These are phyloP conservation scores for Sporisorium reilianum DNA, from an alignment of 1,284 basidiomycete genomes.

Conservation along the genomic window DNA sequence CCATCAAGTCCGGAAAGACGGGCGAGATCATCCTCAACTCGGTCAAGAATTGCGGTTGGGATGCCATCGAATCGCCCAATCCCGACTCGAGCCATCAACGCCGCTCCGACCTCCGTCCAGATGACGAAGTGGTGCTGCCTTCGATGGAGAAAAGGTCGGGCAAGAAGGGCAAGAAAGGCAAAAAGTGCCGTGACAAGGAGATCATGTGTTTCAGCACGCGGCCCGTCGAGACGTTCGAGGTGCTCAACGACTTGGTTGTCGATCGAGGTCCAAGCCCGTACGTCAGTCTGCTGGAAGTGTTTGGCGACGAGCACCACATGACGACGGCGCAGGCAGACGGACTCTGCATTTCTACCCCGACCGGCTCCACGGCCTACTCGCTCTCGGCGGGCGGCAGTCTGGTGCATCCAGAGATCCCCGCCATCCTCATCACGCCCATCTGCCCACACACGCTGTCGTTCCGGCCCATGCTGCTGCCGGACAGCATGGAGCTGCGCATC, in stretches of 20 bases:
- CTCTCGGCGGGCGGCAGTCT: conserved; percentile 97
- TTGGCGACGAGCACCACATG: conserved; percentile 98
- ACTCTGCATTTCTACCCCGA: conserved; percentile 93
- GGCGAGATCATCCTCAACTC: conserved; percentile 67
- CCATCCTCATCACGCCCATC: conserved; percentile 95
- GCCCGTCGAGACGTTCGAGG: conserved; percentile 96
- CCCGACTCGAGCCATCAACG: conserved; percentile 19
- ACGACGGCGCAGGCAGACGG: conserved; percentile 99
- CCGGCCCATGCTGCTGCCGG: conserved; percentile 93
- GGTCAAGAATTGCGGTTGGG: conserved; percentile 64
- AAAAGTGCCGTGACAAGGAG: conserved; percentile 83
- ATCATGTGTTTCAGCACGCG: conserved; percentile 97
- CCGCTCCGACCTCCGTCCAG: conserved; percentile 24
- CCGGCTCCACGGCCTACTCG: conserved; percentile 94
- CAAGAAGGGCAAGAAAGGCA: conserved; percentile 75
- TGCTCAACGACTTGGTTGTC: conserved; percentile 96
- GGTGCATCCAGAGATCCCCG: conserved; percentile 97
- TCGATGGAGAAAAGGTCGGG: conserved; percentile 55
- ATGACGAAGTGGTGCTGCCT: conserved; percentile 30
- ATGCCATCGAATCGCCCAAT: conserved; percentile 56
- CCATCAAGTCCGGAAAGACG: conserved; percentile 63
- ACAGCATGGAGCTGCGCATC: conserved; percentile 97
- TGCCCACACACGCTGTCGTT: conserved; percentile 99
- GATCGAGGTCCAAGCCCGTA: conserved; percentile 98
- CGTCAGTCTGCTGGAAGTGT: conserved; percentile 93